phyloP scores from a whole-genome alignment of 371 early-diverging fungal genomes.

The Rozella allomycis region DNA sequence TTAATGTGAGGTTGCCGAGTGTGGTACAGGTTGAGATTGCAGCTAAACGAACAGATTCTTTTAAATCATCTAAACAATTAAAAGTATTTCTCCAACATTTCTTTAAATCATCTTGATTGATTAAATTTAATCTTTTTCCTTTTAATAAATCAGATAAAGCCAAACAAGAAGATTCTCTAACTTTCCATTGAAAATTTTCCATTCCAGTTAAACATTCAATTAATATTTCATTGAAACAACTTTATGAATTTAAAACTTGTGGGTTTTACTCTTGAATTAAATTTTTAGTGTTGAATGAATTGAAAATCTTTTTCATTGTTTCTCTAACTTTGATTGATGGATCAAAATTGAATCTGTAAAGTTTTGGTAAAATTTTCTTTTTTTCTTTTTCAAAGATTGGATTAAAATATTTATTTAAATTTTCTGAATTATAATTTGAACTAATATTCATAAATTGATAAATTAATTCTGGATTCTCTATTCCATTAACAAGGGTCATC shows the following conservation, averaged over 20 bases:
- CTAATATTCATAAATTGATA: slow-evolving; percentile 58
- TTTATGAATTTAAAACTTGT: slow-evolving; percentile 45
- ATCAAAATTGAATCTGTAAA: slow-evolving; percentile 68
- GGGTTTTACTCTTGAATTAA: slow-evolving; percentile 41
- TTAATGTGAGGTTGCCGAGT: slow-evolving; percentile 51
- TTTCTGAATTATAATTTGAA: neutral
- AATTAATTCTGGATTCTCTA: slow-evolving; percentile 83
- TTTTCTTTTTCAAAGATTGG: neutral
- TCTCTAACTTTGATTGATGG: slow-evolving; percentile 61
- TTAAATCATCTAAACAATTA: slow-evolving; percentile 75
- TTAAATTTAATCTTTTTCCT: slow-evolving; percentile 37
- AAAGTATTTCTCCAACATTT: slow-evolving; percentile 69
- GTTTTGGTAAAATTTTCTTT: slow-evolving; percentile 44
- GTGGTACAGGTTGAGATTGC: slow-evolving; percentile 56
- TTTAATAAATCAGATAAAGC: slow-evolving; percentile 56
- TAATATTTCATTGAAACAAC: slow-evolving; percentile 57
- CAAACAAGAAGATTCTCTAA: slow-evolving; percentile 45
- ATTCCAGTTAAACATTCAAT: slow-evolving; percentile 47
- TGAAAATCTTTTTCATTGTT: slow-evolving; percentile 76
- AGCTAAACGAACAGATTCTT: slow-evolving; percentile 65
- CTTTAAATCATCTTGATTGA: slow-evolving; percentile 51
- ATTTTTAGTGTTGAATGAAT: slow-evolving; percentile 49
- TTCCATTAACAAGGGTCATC: too few species aligned
- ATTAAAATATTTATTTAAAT: neutral
- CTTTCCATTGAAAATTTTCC: slow-evolving; percentile 64